Base-by-base conservation (phyloP, 805 yeast species). In the Myxozyma mucilagina region DNA sequence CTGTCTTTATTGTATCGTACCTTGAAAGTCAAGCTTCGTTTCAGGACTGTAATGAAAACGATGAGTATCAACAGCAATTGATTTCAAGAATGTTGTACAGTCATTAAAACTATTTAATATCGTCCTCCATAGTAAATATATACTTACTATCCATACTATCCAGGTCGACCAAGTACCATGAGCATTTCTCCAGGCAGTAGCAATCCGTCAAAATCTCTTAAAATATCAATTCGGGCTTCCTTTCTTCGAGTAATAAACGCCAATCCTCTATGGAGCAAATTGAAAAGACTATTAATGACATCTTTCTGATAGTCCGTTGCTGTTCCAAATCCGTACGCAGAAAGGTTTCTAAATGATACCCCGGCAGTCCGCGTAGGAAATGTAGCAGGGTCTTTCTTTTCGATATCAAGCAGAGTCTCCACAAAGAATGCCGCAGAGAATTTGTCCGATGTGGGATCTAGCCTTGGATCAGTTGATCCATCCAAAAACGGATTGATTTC, bases 81-180 rank as follows among this genome's bases (percentile, higher is more conserved):
- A 75, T 69, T 84, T 84, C 66, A 85, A 75, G 55, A 84, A 74
- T 1, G 89, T 84, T 4, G 88, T 76, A 68, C 89, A 85, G 41
- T 89, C 89, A 36, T 87, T 80, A 16, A 6, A 70, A 41, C 10
- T 8, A 11, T 14, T 36, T 11, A 39, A 24, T 8, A 20, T 16
- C 18, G 1, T 11, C 29, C 18, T 14, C 11, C 34, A 6, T 32
- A 36, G n/a, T 44, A 43, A 35, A 14, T 74, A 76, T 2, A 53
- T 24, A 24, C 56, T 13, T 44, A 59, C 63, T 54, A 52, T 53
- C 93, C 93, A 1, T 44, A 59, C 63, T 54, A 52, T 53, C 93
- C 93, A 1, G 93, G 93, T 73, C 92, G 81, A 58, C 94, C 93
- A 49, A 87, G 76, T 7, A 87, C 92, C 56, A 87, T 88, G 5